Conservation (phyloP, 129 eudicot genomes). For the Pseudognaphalium luteoalbum region DNA sequence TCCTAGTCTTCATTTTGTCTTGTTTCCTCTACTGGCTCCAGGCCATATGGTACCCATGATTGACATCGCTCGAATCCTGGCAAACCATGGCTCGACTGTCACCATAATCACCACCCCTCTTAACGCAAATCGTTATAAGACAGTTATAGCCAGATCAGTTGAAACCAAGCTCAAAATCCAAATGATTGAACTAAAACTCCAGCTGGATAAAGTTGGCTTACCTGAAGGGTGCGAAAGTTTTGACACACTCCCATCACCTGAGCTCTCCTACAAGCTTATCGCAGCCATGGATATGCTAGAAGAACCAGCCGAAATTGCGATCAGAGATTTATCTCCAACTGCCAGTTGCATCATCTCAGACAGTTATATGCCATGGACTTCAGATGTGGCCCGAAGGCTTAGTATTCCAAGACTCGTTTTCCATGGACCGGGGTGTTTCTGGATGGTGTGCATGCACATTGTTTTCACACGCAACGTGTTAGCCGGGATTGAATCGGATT, state of each 20-base stretch:
- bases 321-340: background rate
- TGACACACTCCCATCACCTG: slow-evolving; percentile 41
- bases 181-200: slow-evolving; percentile 32
- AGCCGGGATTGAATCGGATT: slow-evolving; percentile 20
- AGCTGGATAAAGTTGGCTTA: slow-evolving; percentile 43
- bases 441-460: slow-evolving; percentile 32
- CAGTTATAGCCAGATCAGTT: slow-evolving; percentile 30
- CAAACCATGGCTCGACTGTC: slow-evolving; percentile 38
- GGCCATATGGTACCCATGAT: slow-evolving; percentile 57
- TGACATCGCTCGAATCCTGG: slow-evolving; percentile 46
- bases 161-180: slow-evolving; percentile 32
- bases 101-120: slow-evolving; percentile 41
- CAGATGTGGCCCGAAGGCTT: slow-evolving; percentile 24
- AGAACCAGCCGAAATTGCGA: background rate
- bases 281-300: background rate
- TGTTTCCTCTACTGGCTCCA: slow-evolving; percentile 54
- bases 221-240: slow-evolving; percentile 48
- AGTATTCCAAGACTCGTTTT: slow-evolving; percentile 43
- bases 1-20: slow-evolving; percentile 40
- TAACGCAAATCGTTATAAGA: slow-evolving; percentile 33
- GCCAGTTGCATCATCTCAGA: slow-evolving; percentile 10
- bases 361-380: background rate
- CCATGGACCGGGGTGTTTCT: slow-evolving; percentile 37
- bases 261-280: background rate
- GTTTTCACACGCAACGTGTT: slow-evolving; percentile 8